Conservation (phyloP, 1,139 yeast species). For the Nakaseomyces glabratus region DNA sequence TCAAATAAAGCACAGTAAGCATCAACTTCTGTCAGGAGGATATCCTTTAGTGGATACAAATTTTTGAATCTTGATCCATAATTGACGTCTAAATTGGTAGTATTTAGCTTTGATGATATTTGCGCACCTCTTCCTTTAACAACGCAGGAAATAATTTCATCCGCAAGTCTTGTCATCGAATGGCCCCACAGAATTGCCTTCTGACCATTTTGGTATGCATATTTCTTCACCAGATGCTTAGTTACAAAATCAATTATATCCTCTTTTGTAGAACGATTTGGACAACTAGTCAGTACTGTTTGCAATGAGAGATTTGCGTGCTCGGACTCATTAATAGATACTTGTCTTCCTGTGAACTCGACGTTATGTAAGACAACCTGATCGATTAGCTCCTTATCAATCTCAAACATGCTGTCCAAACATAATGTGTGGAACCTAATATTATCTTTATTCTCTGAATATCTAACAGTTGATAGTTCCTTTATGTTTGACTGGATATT, state of each 20-base stretch:
- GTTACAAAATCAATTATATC: slow-evolving; percentile 49
- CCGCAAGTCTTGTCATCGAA: slow-evolving; percentile 78
- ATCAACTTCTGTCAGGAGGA: slow-evolving; percentile 55
- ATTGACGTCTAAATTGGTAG: slow-evolving; percentile 32
- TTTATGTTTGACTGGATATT: slow-evolving; percentile 14
- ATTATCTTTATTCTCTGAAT: slow-evolving; percentile 16
- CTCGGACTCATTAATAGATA: not conserved
- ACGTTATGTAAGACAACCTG: slow-evolving; percentile 16
- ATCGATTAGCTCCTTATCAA: slow-evolving; percentile 10
- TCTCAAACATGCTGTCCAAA: slow-evolving; percentile 32
- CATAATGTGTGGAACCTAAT: slow-evolving; percentile 36
- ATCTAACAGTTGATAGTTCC: slow-evolving; percentile 17
- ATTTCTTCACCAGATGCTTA: slow-evolving; percentile 40
- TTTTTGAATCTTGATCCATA: slow-evolving; percentile 34
- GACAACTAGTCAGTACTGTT: slow-evolving; percentile 26
- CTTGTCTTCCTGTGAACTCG: slow-evolving; percentile 11
- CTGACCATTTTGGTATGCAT: slow-evolving; percentile 41
- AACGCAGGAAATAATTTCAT: slow-evolving; percentile 64
- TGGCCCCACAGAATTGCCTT: slow-evolving; percentile 62
- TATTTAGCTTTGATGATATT: slow-evolving; percentile 47
- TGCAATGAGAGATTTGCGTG: slow-evolving; percentile 2
- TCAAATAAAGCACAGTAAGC: slow-evolving; percentile 35
- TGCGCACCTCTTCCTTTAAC: slow-evolving; percentile 86
- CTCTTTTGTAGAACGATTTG: slow-evolving; percentile 50
- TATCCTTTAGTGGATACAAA: slow-evolving; percentile 68